Conservation (phyloP, 169 alveolate genomes). For the Plasmodium vivax region DNA sequence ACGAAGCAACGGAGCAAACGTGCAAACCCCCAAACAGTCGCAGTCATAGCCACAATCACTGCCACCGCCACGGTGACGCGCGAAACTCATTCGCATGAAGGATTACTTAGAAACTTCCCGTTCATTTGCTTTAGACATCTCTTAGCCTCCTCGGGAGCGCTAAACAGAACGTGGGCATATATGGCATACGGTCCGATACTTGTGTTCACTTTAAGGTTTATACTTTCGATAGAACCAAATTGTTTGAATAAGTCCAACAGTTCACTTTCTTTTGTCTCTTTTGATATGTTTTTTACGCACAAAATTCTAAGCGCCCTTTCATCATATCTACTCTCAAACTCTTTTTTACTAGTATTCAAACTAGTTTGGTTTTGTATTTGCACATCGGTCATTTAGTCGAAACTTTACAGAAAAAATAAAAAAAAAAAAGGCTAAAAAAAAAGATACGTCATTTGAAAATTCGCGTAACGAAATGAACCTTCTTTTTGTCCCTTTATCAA, state of each 20-base stretch:
- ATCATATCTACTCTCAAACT: conserved; percentile 63
- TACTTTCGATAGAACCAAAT: conserved; percentile 75
- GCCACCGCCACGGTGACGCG: neutral
- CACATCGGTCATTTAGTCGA: conserved; percentile 70
- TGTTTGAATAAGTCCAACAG: conserved; percentile 52
- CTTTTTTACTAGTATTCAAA: conserved; percentile 62
- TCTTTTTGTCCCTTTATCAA: conserved; percentile 1
- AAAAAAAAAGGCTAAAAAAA: conserved; percentile 6
- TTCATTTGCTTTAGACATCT: conserved; percentile 72
- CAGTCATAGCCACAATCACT: neutral
- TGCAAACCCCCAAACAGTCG: neutral
- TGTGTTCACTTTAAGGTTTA: conserved; percentile 70
- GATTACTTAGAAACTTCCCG: conserved; percentile 73
- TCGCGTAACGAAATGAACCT: conserved; percentile 8
- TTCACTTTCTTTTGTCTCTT: conserved; percentile 73
- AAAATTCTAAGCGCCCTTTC: conserved; percentile 54
- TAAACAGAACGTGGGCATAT: conserved; percentile 71
- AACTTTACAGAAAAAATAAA: neutral
- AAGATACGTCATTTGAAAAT: conserved; percentile 15
- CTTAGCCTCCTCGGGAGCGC: conserved; percentile 76
- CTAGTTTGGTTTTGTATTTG: conserved; percentile 73
- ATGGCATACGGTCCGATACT: conserved; percentile 75
- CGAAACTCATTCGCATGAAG: neutral
- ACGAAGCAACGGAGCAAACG: neutral
- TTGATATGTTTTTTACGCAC: conserved; percentile 73